Conservation (phyloP, 2,329 filamentous ascomycete genomes). For the Myrmaecium sp. region DNA sequence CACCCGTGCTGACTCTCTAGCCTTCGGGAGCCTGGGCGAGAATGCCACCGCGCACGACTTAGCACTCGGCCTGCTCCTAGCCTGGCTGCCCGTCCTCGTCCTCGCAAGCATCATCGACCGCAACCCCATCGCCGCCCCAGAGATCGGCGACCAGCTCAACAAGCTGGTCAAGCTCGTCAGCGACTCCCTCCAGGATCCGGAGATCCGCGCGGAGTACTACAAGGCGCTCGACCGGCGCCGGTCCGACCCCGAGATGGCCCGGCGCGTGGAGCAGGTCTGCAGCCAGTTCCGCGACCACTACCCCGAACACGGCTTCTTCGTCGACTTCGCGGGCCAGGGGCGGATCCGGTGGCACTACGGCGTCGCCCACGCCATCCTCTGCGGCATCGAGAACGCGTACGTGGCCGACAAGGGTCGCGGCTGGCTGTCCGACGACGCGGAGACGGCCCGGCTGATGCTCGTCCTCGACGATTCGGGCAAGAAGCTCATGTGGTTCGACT, state of each 20-base stretch:
- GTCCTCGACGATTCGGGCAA: constrained; percentile 21
- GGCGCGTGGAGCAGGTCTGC: constrained; percentile 12
- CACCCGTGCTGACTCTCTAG: constrained; percentile 3
- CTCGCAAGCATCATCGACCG: constrained; percentile 28
- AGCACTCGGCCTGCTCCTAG: constrained; percentile 25
- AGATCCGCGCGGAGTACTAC: constrained; percentile 13
- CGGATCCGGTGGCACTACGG: constrained; percentile 22
- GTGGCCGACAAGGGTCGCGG: constrained; percentile 20
- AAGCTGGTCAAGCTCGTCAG: constrained; percentile 21
- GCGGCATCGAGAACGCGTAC: constrained; percentile 24
- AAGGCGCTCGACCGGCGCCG: constrained; percentile 12
- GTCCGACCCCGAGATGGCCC: constrained; percentile 11
- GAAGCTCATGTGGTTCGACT: constrained; percentile 25
- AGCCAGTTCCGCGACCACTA: constrained; percentile 9
- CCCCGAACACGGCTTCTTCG: too few relatives aligned
- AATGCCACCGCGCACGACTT: constrained; percentile 28
- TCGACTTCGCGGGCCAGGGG: constrained; percentile 20
- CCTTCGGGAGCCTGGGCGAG: constrained; percentile 19
- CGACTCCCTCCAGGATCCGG: constrained; percentile 13
- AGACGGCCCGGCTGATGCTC: constrained; percentile 16
- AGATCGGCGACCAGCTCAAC: constrained; percentile 23
- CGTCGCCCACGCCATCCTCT: constrained; percentile 26
- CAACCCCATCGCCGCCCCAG: constrained; percentile 26
- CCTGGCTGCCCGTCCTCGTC: constrained; percentile 30
- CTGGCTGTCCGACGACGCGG: constrained; percentile 19